A percentile compares a stretch with the other conserved stretches of the same genome.
These are phyloP conservation scores for Globisporangium sylvaticum DNA, from an alignment of 352 stramenopile genomes.

Conservation along the genomic window DNA sequence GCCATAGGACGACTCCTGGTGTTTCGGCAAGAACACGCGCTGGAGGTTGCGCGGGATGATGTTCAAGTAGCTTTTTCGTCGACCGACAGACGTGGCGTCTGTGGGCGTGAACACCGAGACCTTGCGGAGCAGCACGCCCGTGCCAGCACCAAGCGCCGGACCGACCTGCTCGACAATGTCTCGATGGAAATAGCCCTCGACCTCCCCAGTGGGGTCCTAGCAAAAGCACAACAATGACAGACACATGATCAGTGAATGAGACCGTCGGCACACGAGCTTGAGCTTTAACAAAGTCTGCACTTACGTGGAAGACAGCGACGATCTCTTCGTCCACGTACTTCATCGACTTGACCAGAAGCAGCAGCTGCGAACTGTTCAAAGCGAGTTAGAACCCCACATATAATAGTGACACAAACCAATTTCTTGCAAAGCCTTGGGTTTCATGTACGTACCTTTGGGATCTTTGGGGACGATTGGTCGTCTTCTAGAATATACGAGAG, in stretches of 20 bases:
- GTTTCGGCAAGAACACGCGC: constrained; percentile 42
- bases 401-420: too few relatives aligned
- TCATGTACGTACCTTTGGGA: constrained; percentile 33
- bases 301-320: constrained; percentile 69
- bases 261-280: not conserved
- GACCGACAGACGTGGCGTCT: constrained; percentile 37
- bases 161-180: constrained; percentile 74
- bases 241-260: not conserved
- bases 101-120: constrained; percentile 67
- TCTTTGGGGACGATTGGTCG: constrained; percentile 52
- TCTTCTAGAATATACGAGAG: constrained; percentile 55
- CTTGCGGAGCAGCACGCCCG: constrained; percentile 56
- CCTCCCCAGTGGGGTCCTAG: constrained; percentile 74
- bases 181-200: constrained; percentile 80
- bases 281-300: not conserved
- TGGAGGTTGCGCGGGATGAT: constrained; percentile 63
- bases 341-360: constrained; percentile 75
- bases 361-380: constrained; percentile 26
- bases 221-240: not conserved
- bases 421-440: not conserved
- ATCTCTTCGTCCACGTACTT: constrained; percentile 85
- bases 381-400: not conserved
- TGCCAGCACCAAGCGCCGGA: constrained; percentile 42
- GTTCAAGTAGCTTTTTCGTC: constrained; percentile 64
- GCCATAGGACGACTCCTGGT: constrained; percentile 23